Evolutionary conservation across 495 filamentous ascomycete species (phyloP), one percentile per base, ranked within the genome.

Genomic region (Neurospora cerealis): DNA sequence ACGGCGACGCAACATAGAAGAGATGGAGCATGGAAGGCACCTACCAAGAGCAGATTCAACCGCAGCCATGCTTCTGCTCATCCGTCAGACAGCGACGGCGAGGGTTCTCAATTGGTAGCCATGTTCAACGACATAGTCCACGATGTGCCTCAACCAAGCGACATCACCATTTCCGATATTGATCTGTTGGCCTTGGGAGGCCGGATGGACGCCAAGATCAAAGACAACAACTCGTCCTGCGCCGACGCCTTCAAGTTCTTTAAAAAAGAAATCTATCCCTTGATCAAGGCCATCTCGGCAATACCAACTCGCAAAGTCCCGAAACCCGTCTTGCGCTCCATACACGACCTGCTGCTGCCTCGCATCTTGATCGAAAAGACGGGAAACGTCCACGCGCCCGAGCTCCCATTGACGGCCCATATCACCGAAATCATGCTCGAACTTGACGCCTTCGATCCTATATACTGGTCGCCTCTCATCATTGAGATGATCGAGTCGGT

Each of bases 201-300:
- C 21, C 39, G 75, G 13, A 66, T 66, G 54, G 28, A 66, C 32
- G 54, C 28, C 24, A 66, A 66, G 54, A 66, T 66, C 6, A 66
- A 66, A 66, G 15, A 66, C 54, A 66, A 66, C 54, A 32, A 34
- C 34, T 32, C 28, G 42, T 24, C 71, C 19, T 46, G 54, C 54
- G 54, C 72, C 13, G 78, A 82, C 2, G 78, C 83, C 15, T 88
- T 82, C 75, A 21, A 70, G 9, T 83, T 81, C 69, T 85, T 87
- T 73, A 77, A 81, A 15, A 73, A 81, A 24, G 77, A 80, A n/a
- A 77, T 85, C 32, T 77, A 79, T 24, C 83, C 83, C 19, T 75
- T 76, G 41, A 69, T 82, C 28, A 60, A 34, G 17, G 34, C 54
- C 54, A 66, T 66, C 54, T 19, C 24, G 54, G 54, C 54, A 32